Evolutionary conservation across 495 filamentous ascomycete species (phyloP), one percentile per base, ranked within the genome.

Genomic region (Tuber indicum): DNA sequence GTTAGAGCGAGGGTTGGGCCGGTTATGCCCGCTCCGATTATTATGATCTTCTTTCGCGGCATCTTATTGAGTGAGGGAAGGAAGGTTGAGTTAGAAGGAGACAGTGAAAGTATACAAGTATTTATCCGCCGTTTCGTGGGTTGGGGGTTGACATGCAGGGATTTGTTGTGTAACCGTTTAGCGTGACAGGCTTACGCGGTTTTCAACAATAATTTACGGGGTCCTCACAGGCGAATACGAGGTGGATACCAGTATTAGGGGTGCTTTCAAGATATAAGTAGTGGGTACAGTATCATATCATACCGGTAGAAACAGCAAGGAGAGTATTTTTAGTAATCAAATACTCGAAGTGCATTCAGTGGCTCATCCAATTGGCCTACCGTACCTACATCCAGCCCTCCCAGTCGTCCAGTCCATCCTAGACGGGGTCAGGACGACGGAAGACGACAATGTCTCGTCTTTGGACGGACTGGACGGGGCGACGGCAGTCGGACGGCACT

Each of bases 1-100:
- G 77, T 76, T 71, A 81, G 79, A 9, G 77, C 78, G 43, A 81
- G 75, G 36, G 77, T 71, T 8, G 75, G 79, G 16, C 79, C 79
- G 36, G 78, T 70, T 47, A 81, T 80, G 32, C 79, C 79, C 32
- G 71, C 52, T 49, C 79, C 78, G 36, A 74, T 44, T 44, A 81
- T 77, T 44, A 81, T 14, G 42, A 81, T 6, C 12, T 66, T 66
- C 14, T 66, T 66, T 19, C 26, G 26, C 5, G 26, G 36, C 58
- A 66, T 66, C 26, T 36, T 66, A 14, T 36, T 14, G 14, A 66
- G 32, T 36, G 26, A 66, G 58, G 17, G 32, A 12, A 26, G 26
- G 26, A 3, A 26, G 26, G 39, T 41, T 41, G 39, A 41, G 39
- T 41, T 0, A 41, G 39, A 41, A 41, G 39, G 39, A 41, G 39